Base-by-base conservation (phyloP, 441 rosid genomes). In the Gossypium laxum region DNA sequence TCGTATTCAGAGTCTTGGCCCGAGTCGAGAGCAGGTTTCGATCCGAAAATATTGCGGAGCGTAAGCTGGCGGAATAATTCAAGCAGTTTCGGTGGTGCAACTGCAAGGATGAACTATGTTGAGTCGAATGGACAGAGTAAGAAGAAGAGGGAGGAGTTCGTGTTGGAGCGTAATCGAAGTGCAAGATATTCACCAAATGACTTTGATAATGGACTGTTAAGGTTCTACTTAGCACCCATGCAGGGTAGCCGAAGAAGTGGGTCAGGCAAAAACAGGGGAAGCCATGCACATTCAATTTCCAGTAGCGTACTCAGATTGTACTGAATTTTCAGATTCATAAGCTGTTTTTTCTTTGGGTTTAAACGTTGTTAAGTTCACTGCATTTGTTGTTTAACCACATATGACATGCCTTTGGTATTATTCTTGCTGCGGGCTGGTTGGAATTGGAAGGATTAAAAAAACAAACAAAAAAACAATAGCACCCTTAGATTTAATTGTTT, bases 1-100 rank as follows among this genome's bases (percentile, higher is more conserved):
- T 94, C 98, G 0, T 85, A 80, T 67, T 94, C 98, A 0, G 97
- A 90, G 74, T 90, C 98, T 0, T 93, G 98, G 98, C 96, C 80
- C 22, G 97, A 90, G 65, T 76, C 67, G 14, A 84, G 84, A 82
- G 87, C 79, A 59, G 88, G 82, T 57, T 85, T 83, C 18, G 84
- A 89, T 47, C 91, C 92, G 7, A 94, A 81, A 83, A 58, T 94
- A 67, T 58, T 83, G 78, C 85, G 98, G 82, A 94, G 98, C 83
- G 96, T 91, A 41, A 94, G 97, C 75, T 90, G 93, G 91, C 82
- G 97, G 79, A 91, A 86, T 76, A 91, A 86, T 76, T 83, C 93
- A 0, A 77, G 83, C 73, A 81, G 76, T 63, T 84, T 85, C 22
- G 87, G 85, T 3, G 38, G 38, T 21, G 87, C 84, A 22, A 67